Evolutionary conservation across 352 stramenopile genomes (phyloP), one percentile per base, ranked within the genome.

Genomic region (Hyaloperonospora brassicae): DNA sequence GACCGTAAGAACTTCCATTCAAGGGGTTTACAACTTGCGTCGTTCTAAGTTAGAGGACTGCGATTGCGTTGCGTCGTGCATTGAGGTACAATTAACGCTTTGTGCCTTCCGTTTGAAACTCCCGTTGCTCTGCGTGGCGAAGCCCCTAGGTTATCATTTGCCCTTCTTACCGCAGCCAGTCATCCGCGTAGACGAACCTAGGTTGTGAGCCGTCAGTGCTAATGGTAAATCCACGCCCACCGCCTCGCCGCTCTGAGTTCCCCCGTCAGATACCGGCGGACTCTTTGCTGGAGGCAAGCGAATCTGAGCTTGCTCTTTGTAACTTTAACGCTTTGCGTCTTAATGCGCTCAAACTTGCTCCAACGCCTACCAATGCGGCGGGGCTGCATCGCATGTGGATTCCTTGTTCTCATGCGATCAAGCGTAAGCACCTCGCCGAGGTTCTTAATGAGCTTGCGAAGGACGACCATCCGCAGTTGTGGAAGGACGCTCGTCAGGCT

Each of bases 371-470:
- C 4, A 5, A 1, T n/a, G 13, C 44, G 3, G 11, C 14, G 44
- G 44, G 40, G 13, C 44, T 50, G 24, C 44, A 50, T 39, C 44
- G 17, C 13, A 50, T 50, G 44, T 50, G 27, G 27, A 50, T 40
- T n/a, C 25, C 44, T 3, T 50, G 44, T 22, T 27, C 44, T 31
- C 10, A 12, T 8, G 13, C 21, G 13, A 30, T 50, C n/a, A 31
- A 23, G 0, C 7, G 23, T 6, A 27, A 30, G 14, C 44, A 50
- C 23, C 14, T 50, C 2, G 8, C 44, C 3, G 27, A 50, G 36
- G 21, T 50, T 14, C 44, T 50, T 1, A 27, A 39, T 6, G 44
- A 40, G 14, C n/a, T 50, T 10, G 44, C 25, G 1, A 41, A 25
- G 0, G 44, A 50, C 8, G 25, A 14, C 2, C 44, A 50, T 9